Conservation (phyloP, 148 eudicot species). For the Vaccinium corymbosum region DNA sequence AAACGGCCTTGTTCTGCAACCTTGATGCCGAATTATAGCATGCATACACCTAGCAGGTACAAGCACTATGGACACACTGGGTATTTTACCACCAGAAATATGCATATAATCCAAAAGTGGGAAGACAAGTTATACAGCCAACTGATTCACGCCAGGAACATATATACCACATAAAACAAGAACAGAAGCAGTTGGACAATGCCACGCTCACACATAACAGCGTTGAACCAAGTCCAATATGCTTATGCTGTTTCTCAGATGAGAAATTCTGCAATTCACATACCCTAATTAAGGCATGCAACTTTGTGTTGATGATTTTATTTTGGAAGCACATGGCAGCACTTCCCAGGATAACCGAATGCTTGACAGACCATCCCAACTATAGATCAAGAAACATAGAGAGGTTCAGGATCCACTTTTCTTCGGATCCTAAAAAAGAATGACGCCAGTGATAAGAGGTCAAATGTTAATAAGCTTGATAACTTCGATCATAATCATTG, state of each 20-base stretch:
- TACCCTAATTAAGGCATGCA: neutral
- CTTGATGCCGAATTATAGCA: neutral
- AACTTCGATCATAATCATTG: neutral
- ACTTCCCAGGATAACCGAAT: constrained; percentile 2
- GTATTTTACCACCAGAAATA: too few species aligned
- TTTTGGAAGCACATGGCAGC: neutral
- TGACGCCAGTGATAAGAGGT: neutral
- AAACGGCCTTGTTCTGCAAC: neutral
- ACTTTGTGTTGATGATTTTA: neutral
- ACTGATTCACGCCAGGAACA: neutral
- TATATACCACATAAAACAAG: neutral
- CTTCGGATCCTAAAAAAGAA: constrained; percentile 70
- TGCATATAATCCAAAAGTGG: neutral
- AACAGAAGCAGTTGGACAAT: constrained; percentile 1
- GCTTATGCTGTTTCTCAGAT: neutral
- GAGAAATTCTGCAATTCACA: neutral
- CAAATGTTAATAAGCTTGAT: neutral
- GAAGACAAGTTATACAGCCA: neutral
- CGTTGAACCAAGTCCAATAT: neutral
- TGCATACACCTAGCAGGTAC: neutral
- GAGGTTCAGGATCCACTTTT: constrained; percentile 63
- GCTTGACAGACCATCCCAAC: neutral
- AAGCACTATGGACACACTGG: neutral
- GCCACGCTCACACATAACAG: neutral
- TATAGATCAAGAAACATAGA: constrained; percentile 34